phyloP scores from a whole-genome alignment of 805 yeast genomes.

The Lipomyces mesembrius region DNA sequence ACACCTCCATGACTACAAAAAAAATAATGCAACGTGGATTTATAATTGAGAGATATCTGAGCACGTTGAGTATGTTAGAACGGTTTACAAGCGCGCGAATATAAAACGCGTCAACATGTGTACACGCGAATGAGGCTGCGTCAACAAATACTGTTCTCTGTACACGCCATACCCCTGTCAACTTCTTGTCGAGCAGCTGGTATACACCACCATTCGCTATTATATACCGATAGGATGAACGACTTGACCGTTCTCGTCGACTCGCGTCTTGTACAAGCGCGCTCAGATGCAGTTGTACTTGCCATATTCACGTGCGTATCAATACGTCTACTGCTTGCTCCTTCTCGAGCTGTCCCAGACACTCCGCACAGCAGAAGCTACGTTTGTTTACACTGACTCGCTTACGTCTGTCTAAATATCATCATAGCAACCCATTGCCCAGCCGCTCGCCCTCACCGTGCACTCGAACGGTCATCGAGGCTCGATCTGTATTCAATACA shows the following conservation, averaged over 20 bases:
- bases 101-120: background rate
- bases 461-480: background rate
- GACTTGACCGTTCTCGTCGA: background rate
- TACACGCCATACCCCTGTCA: slow-evolving; percentile 3
- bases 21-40: background rate
- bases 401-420: background rate
- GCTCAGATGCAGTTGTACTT: background rate
- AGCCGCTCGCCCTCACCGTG: background rate
- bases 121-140: background rate
- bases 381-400: background rate
- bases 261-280: background rate
- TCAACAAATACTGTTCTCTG: background rate
- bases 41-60: background rate
- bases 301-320: background rate
- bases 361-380: background rate
- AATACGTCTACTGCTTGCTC: background rate
- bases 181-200: background rate
- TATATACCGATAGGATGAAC: background rate
- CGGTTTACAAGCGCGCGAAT: background rate
- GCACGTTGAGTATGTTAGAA: background rate
- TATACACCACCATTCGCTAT: background rate
- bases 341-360: background rate
- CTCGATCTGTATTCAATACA: background rate
- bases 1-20: background rate
- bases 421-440: background rate